Base-by-base conservation (phyloP, 192 early-diverging fungal genomes). In the Mortierella alpina region DNA sequence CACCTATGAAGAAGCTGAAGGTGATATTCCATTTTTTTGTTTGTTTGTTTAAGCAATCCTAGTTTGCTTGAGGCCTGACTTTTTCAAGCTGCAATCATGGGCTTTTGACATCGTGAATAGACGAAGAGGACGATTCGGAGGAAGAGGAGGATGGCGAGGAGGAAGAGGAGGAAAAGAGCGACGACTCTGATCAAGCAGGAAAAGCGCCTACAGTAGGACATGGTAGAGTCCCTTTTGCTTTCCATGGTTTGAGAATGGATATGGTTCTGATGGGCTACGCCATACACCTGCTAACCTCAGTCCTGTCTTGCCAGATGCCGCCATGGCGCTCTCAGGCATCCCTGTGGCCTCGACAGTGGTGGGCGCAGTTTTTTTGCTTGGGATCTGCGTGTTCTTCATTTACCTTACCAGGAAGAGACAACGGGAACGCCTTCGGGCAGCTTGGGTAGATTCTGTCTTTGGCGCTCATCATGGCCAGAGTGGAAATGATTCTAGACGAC, bases 361-460 rank as follows among this genome's bases (percentile, higher is more conserved):
- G 3, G 67, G 60, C 42, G 66, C 52, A 3, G 52, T 56, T 6
- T 69, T 66, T 56, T 6, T 69, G 40, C 7, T 69, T 5, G 74
- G 66, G 1, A 64, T 76, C 7, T 52, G 66, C 4, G 18, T 55
- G 6, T 69, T 70, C 42, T 47, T 59, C 6, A 49, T 73, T 18
- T 66, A 73, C 75, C 13, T 58, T 17, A 50, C 48, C 15, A 68
- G 48, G 55, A 70, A 77, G 20, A 54, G 75, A 18, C 59, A 56
- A 44, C 61, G 68, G 17, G 56, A 57, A 18, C 55, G 68, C 5
- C 55, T 50, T 23, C 65, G 68, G 3, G 68, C 67, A 10, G 68
- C 68, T 1, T 77, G 75, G 75, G 75, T 77, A 15, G 68, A 77
- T 7, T 70, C 75, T 18, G 68, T 65, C 42, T 66, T 77, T 70